Evolutionary conservation across 306 rosid species (phyloP).

Genomic region (Erythrophleum fordii): DNA sequence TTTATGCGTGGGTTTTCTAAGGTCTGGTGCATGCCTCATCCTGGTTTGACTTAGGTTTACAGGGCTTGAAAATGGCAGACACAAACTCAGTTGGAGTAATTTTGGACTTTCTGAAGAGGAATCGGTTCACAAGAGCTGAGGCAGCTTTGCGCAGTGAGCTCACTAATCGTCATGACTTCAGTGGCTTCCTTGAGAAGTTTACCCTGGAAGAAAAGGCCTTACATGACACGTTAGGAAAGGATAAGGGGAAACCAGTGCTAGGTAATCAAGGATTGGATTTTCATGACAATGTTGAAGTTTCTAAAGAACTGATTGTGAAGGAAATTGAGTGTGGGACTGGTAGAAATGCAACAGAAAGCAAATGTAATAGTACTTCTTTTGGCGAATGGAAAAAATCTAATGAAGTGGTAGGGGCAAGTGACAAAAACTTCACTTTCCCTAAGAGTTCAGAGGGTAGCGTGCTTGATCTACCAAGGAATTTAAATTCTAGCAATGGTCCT

Average conservation of each 20-base stretch:
- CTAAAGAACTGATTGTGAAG: constrained; percentile 88
- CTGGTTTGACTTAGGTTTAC: constrained; percentile 54
- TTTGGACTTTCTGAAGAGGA: constrained; percentile 83
- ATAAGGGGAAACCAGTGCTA: constrained; percentile 60
- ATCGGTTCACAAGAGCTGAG: constrained; percentile 84
- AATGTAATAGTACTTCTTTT: constrained; percentile 63
- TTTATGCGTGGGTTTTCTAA: constrained; percentile 38
- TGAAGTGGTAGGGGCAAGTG: constrained; percentile 67
- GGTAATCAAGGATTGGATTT: constrained; percentile 55
- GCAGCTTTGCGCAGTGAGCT: constrained; percentile 92
- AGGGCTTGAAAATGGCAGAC: constrained; percentile 65
- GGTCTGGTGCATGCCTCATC: constrained; percentile 30
- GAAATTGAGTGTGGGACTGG: constrained; percentile 90
- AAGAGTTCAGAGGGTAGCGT: constrained; percentile 69
- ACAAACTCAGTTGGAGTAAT: constrained; percentile 79
- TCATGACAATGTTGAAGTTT: constrained; percentile 54
- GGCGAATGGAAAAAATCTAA: constrained; percentile 65
- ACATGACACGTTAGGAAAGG: constrained; percentile 47
- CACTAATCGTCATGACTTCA: constrained; percentile 64
- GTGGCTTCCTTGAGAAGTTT: constrained; percentile 78
- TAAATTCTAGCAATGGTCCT: constrained; percentile 66
- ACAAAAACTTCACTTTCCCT: constrained; percentile 63
- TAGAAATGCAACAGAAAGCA: constrained; percentile 66
- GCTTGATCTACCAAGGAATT: constrained; percentile 82
- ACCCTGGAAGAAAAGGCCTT: constrained; percentile 64